phyloP scores from a whole-genome alignment of 257 asterid species.

The Leptodermis oblonga region DNA sequence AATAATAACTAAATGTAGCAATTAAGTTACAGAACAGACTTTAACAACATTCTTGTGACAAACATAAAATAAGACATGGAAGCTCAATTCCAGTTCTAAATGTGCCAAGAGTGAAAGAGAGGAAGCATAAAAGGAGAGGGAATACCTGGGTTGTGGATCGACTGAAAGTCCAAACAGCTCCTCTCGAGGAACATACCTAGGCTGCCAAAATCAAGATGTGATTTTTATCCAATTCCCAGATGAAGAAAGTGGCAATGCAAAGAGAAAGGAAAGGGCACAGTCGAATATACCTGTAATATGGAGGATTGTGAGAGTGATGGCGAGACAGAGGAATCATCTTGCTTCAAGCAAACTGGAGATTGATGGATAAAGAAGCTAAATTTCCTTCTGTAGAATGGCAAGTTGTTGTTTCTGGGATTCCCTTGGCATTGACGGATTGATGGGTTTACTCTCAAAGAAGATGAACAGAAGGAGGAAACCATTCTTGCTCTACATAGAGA shows the following conservation, averaged over 20 bases:
- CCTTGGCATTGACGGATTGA: conserved; percentile 42
- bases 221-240: conserved; percentile 5
- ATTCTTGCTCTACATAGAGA: conserved; percentile 21
- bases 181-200: conserved; percentile 80
- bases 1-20: background rate
- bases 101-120: background rate
- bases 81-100: background rate
- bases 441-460: conserved; percentile 31
- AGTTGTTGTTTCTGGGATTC: conserved; percentile 36
- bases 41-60: background rate
- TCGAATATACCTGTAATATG: conserved; percentile 39
- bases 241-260: background rate
- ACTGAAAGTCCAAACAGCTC: conserved; percentile 70
- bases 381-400: conserved; percentile 39
- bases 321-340: conserved; percentile 32
- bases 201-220: conserved; percentile 31
- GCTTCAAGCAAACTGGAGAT: conserved; percentile 35
- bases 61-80: background rate
- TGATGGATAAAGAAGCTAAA: conserved; percentile 28
- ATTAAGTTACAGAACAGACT: background rate
- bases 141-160: conserved; percentile 72
- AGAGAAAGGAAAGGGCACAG: background rate
- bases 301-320: conserved; percentile 33
- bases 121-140: conserved; percentile 5
- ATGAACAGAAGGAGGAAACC: conserved; percentile 45